Base-by-base conservation (phyloP, 129 eudicot species). In the Logfia minima region DNA sequence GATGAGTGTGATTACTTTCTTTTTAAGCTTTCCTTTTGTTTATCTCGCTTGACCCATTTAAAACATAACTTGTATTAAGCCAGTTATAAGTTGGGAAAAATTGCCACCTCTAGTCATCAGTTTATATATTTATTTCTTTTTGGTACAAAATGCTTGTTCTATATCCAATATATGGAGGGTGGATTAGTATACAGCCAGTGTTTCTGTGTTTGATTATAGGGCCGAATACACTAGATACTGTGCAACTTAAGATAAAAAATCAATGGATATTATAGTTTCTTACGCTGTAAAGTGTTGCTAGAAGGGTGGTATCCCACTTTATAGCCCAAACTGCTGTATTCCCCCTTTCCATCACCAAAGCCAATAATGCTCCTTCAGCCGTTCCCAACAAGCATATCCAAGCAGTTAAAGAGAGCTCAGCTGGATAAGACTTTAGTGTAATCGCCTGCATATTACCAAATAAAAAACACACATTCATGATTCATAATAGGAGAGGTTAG, bases 331-430 rank as follows among this genome's bases (percentile, higher is more conserved):
- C 91, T 3, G 91, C 82, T 8, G 83, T 31, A 2, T 90, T 91
- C 69, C 92, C 93, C 76, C 88, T 81, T 82, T 93, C 97, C 92
- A 89, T 82, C 56, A 93, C 86, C 23, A 91, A 24, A n/a, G 98
- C 97, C 56, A 91, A 87, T 69, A 87, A 71, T 2, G 87, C 90
- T 39, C 97, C 93, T 79, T 93, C 88, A n/a, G 77, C 83, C 43
- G 97, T 84, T 69, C 98, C 97, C 76, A 89, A 75, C 59, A 93
- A 24, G 84, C 98, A 93, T 83, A 93, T 87, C 96, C 96, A 87
- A 65, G 98, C 98, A 6, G 98, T 93, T 64, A 93, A 85, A 21
- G 98, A 91, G 24, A 93, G 92, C 84, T 93, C 98, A 16, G 97
- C 96, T 4, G 97, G 97, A 88, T 93, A 93, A 5, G 96, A 86